Base-by-base conservation (phyloP, 768 basidiomycete genomes). In the Hysterangium stoloniferum region DNA sequence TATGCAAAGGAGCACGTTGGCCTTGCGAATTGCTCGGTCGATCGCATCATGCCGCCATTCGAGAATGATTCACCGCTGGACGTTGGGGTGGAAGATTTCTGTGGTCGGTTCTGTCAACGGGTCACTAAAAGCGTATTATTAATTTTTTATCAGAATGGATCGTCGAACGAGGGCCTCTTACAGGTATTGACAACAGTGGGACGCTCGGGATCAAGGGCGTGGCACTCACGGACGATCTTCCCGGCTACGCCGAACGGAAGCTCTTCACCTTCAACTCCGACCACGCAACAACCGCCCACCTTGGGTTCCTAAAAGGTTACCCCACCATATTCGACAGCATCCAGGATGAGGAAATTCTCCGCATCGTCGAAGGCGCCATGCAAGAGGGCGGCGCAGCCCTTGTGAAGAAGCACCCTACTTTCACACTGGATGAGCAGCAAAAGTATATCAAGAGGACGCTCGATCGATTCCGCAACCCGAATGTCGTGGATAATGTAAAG, bases 221-320 rank as follows among this genome's bases (percentile, higher is more conserved):
- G 59, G 36, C 54, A 24, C 63, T 68, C 43, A 62, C 62, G 19
- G 52, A 61, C 34, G 53, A 65, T 55, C 64, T 71, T 27, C 42
- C 58, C 13, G 61, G 63, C 35, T 71, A 67, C 55, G 61, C 69
- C 56, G 68, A 71, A 56, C 66, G 70, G 53, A 71, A 71, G 56
- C 67, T 71, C 40, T 71, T 67, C 61, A 70, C 69, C 28, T 66
- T 71, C 42, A 71, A 71, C 55, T 64, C 65, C 41, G 70, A 68
- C 3, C 70, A 71, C 56, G 68, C 68, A 4, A 65, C 64, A 46
- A 56, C 60, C 24, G 69, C 68, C 5, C 70, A 70, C 57, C 67
- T 71, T 33, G 69, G 69, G 15, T 60, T 62, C 54, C 56, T 68
- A 35, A 55, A 63, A 33, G 59, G 61, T 20, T 54, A 62, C 24